These are phyloP conservation scores for Metarhizium robertsii DNA, from an alignment of 2,329 filamentous ascomycete genomes.

Conservation along the genomic window DNA sequence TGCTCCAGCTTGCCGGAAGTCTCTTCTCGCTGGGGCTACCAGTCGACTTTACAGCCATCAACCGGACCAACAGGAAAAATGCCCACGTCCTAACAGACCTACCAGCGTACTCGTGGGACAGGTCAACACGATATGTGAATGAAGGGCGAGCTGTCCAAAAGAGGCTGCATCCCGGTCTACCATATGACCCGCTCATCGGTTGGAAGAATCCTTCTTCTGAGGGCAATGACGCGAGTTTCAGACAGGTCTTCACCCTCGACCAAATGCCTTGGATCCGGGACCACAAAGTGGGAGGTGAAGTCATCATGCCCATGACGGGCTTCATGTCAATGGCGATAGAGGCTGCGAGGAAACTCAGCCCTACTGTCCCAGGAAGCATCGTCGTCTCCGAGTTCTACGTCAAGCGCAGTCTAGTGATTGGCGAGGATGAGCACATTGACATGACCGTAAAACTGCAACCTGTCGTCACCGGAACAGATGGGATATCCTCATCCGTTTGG, in stretches of 20 bases:
- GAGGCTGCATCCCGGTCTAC: conserved; percentile 17
- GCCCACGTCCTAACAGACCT: conserved; percentile 11
- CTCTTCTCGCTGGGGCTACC: conserved; percentile 29
- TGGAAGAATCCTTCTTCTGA: conserved; percentile 10
- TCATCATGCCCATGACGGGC: conserved; percentile 28
- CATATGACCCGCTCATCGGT: conserved; percentile 19
- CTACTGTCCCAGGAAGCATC: background rate
- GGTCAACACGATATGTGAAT: conserved; percentile 2
- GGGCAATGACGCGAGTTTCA: conserved; percentile 20
- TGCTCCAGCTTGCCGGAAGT: conserved; percentile 23
- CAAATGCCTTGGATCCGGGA: conserved; percentile 25
- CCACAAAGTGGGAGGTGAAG: conserved; percentile 19
- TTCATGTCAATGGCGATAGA: conserved; percentile 25
- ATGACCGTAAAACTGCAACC: no score
- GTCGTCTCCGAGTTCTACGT: conserved; percentile 12
- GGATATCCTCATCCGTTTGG: no score
- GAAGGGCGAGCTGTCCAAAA: conserved; percentile 11
- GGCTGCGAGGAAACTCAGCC: conserved; percentile 11
- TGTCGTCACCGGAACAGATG: no score
- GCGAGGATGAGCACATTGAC: conserved; percentile 15
- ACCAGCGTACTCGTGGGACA: conserved; percentile 21
- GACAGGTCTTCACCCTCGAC: conserved; percentile 21
- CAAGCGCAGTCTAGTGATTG: conserved; percentile 14
- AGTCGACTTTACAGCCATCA: conserved; percentile 33
- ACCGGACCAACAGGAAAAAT: conserved; percentile 13